phyloP scores from a whole-genome alignment of 2,329 filamentous ascomycete species.

The Falciphora oryzae region DNA sequence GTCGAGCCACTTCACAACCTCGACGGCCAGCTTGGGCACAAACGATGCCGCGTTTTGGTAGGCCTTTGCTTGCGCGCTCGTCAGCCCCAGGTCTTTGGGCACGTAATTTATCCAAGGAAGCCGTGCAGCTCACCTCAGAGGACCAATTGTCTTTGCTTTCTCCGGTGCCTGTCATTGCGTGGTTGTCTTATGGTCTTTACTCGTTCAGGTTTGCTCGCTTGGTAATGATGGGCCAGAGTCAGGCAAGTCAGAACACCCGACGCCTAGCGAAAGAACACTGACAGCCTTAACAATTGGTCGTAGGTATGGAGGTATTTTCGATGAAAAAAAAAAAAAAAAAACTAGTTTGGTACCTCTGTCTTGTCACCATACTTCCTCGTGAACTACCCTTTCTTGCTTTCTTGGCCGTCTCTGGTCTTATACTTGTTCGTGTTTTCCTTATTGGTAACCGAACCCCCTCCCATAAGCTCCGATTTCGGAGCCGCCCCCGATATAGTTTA shows the following conservation, averaged over 20 bases:
- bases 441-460: not conserved
- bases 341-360: too few species aligned
- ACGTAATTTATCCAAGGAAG: slow-evolving; percentile 1
- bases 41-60: slow-evolving; percentile 59
- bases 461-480: slow-evolving; percentile 13
- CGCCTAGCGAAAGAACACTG: too few species aligned
- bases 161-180: slow-evolving; percentile 16
- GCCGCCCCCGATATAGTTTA: not conserved
- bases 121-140: slow-evolving; percentile 26
- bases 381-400: not conserved
- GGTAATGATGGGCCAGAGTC: too few species aligned
- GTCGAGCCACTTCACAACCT: slow-evolving; percentile 53
- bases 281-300: too few species aligned
- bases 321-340: too few species aligned
- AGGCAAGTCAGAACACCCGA: too few species aligned
- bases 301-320: too few species aligned
- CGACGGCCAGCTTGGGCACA: slow-evolving; percentile 55
- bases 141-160: slow-evolving; percentile 32
- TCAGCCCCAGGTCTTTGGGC: not conserved
- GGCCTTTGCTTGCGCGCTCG: slow-evolving; percentile 30
- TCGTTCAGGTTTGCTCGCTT: not conserved
- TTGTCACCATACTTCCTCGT: not conserved
- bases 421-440: slow-evolving; percentile 9
- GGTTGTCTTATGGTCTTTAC: not conserved
- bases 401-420: not conserved